Evolutionary conservation across 2,329 filamentous ascomycete genomes (phyloP).

Genomic region (Blastomyces parvus): DNA sequence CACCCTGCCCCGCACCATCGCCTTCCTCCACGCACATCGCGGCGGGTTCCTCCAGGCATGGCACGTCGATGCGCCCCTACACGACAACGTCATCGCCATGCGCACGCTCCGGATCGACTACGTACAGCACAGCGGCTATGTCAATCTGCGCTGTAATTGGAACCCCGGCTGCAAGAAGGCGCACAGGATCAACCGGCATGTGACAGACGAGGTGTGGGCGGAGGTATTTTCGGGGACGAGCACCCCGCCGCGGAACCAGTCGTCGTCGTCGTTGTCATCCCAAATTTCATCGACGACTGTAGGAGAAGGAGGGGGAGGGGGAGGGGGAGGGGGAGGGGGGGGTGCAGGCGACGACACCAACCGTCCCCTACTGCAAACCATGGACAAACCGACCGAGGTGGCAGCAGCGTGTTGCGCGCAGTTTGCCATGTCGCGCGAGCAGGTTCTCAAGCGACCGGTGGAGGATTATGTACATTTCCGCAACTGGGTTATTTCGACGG

Average conservation of each 20-base stretch:
- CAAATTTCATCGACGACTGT: slow-evolving; percentile 13
- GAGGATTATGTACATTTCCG: slow-evolving; percentile 45
- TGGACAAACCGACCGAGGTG: slow-evolving; percentile 32
- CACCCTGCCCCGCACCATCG: slow-evolving; percentile 35
- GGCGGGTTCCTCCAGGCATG: slow-evolving; percentile 29
- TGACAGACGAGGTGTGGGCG: slow-evolving; percentile 21
- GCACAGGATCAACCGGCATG: slow-evolving; percentile 19
- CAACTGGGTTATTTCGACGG: slow-evolving; percentile 47
- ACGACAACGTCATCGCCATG: slow-evolving; percentile 41
- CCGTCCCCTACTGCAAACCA: not conserved
- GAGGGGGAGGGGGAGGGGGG: not conserved
- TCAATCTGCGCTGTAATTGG: slow-evolving; percentile 48
- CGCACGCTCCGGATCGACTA: slow-evolving; percentile 38
- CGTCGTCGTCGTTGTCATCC: not conserved
- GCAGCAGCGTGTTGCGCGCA: slow-evolving; percentile 51
- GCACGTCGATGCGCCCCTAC: slow-evolving; percentile 42
- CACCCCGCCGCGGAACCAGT: slow-evolving; percentile 10
- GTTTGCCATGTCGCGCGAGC: slow-evolving; percentile 48
- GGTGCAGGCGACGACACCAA: not conserved
- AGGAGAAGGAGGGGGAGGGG: slow-evolving; percentile 1
- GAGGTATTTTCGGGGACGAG: slow-evolving; percentile 26
- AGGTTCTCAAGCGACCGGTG: slow-evolving; percentile 37
- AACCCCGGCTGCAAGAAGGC: slow-evolving; percentile 39
- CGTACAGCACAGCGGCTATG: slow-evolving; percentile 42
- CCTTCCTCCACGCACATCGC: slow-evolving; percentile 39